Base-by-base conservation (phyloP, 2,329 filamentous ascomycete species). In the Delphinella strobiligena region DNA sequence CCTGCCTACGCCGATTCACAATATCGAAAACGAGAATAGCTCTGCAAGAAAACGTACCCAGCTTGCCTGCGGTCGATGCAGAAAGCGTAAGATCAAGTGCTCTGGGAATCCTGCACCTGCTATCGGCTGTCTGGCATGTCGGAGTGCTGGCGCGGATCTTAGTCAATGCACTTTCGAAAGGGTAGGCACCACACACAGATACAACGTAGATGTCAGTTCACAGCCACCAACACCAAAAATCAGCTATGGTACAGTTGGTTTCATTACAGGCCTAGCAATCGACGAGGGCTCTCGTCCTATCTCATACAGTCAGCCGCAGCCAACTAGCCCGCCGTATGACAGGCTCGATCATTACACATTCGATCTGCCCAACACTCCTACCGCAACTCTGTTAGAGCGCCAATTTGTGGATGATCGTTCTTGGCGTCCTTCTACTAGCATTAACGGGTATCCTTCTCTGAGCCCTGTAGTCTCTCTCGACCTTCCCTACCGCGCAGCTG, bases 61-160 rank as follows among this genome's bases (percentile, higher is more conserved):
- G 33, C 24, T 15, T 31, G 9, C 15, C 18, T 96, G 89, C 59
- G 76, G 78, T 27, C 78, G 89, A 49, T 96, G 89, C 61, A 78
- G 89, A 45, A 88, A 89, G 64, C 76, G 89, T 43, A 96, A 96
- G 68, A 96, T 96, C 52, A 81, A 85, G 50, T 96, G 89, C 64
- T 93, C 83, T 53, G 89, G 89, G 32, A 86, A 94, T 55, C 69
- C 72, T 24, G 82, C 82, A 22, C 75, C 80, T 52, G 82, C 81
- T n/a, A 63, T 68, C 30, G 78, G 80, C n/a, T 96, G 89, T 61
- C 68, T 72, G 9, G 93, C 88, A 59, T 96, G 89, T 66, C 81
- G 77, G 52, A 76, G 69, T 45, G 80, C 88, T 38, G 81, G 82
- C 10, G 66, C 72, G 18, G 74, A 79, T 16, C 66, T 63, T 37